These are phyloP conservation scores for Cudoniella acicularis DNA, from an alignment of 495 filamentous ascomycete species.

Conservation along the genomic window DNA sequence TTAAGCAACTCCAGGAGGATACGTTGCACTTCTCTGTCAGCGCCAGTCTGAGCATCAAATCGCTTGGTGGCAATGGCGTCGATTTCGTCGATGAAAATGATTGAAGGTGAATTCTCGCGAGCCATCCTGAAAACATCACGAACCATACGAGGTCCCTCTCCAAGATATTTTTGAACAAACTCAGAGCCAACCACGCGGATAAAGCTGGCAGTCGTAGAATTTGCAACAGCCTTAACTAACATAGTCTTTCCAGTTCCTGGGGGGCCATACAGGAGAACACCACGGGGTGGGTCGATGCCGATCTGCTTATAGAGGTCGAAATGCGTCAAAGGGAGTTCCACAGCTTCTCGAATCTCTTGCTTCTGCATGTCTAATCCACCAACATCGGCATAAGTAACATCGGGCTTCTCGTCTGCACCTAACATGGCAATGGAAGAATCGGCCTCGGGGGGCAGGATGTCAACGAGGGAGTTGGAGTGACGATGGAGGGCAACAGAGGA, in stretches of 20 bases:
- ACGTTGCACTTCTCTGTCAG: slow-evolving; percentile 96
- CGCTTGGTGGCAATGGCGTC: slow-evolving; percentile 98
- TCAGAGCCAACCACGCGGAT: slow-evolving; percentile 97
- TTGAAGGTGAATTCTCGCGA: slow-evolving; percentile 93
- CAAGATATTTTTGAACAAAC: slow-evolving; percentile 97
- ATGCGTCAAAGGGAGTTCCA: slow-evolving; percentile 92
- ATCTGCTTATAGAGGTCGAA: slow-evolving; percentile 85
- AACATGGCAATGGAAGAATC: slow-evolving; percentile 99
- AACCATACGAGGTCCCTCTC: slow-evolving; percentile 97
- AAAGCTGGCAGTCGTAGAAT: slow-evolving; percentile 96
- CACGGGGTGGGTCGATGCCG: slow-evolving; percentile 95
- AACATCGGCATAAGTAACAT: slow-evolving; percentile 97
- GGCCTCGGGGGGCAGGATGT: slow-evolving; percentile 95
- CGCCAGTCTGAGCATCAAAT: slow-evolving; percentile 96
- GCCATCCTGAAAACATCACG: slow-evolving; percentile 99
- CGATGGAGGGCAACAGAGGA: slow-evolving; percentile 96
- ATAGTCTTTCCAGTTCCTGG: slow-evolving; percentile 98
- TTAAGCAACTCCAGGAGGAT: slow-evolving; percentile 95
- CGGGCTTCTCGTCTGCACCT: slow-evolving; percentile 91
- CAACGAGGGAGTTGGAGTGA: slow-evolving; percentile 97
- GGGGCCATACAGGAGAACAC: slow-evolving; percentile 92
- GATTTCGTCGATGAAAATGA: slow-evolving; percentile 99
- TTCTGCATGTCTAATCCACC: slow-evolving; percentile 99
- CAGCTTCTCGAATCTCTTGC: slow-evolving; percentile 96
- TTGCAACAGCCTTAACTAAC: slow-evolving; percentile 97